Evolutionary conservation across 2,329 filamentous ascomycete species (phyloP).

Genomic region (Cordyceps pruinosa): DNA sequence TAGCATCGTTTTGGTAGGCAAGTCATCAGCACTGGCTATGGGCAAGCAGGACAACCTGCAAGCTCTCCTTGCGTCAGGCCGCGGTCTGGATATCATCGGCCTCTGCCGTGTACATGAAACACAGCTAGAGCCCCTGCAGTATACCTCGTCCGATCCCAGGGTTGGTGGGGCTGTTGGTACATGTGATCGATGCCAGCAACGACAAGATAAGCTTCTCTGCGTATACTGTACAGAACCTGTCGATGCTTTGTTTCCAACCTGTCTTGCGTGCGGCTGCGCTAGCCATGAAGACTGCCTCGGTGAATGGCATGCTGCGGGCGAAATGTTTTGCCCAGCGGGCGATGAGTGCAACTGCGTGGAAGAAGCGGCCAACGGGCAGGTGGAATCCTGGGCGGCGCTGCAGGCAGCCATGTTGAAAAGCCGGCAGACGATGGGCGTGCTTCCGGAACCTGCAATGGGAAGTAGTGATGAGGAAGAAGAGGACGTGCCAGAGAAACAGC

Average conservation of each 20-base stretch:
- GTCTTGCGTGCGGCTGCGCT: constrained; percentile 56
- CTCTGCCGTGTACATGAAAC: constrained; percentile 57
- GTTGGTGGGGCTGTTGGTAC: constrained; percentile 42
- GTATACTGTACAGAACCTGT: constrained; percentile 58
- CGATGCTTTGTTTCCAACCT: constrained; percentile 52
- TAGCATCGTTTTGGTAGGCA: constrained; percentile 27
- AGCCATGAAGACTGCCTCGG: constrained; percentile 52
- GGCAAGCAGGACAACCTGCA: constrained; percentile 49
- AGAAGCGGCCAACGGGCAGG: constrained; percentile 48
- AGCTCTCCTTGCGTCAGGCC: constrained; percentile 42
- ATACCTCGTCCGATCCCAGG: constrained; percentile 33
- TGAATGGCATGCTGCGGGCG: constrained; percentile 52
- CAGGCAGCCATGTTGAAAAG: constrained; percentile 31
- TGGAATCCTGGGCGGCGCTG: constrained; percentile 54
- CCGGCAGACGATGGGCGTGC: constrained; percentile 9
- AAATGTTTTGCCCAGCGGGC: constrained; percentile 53
- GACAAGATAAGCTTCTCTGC: constrained; percentile 52
- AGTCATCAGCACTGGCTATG: constrained; percentile 46
- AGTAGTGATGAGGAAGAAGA: not conserved
- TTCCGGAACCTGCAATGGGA: not conserved
- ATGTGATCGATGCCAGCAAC: constrained; percentile 45
- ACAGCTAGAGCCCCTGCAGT: constrained; percentile 52
- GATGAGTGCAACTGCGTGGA: constrained; percentile 58
- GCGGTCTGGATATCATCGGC: constrained; percentile 56
- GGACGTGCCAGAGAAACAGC: not conserved